A percentile compares a stretch with the other conserved stretches of the same genome.
phyloP scores from a whole-genome alignment of 2,329 filamentous ascomycete species.

The Tricladium varicosporioides region DNA sequence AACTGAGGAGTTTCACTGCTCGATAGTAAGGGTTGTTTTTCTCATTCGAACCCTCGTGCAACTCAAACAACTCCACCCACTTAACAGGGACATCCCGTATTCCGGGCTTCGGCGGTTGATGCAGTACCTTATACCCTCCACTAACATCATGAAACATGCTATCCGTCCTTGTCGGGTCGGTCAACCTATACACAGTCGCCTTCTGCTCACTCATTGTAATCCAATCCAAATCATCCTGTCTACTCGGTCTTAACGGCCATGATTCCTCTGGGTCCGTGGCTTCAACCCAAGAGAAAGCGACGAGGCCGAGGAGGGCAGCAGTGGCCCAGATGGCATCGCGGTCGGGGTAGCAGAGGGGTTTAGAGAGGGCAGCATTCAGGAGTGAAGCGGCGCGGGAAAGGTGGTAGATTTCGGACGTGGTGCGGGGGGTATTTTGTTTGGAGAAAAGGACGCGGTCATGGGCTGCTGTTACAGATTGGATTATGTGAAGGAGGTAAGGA shows the following conservation, averaged over 20 bases:
- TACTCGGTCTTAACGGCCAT: slow-evolving; percentile 53
- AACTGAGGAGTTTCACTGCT: slow-evolving; percentile 6
- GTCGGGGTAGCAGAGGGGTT: slow-evolving; percentile 36
- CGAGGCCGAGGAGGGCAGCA: slow-evolving; percentile 45
- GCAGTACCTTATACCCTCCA: neutral
- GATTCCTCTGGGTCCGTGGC: slow-evolving; percentile 41
- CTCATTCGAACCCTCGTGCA: slow-evolving; percentile 1
- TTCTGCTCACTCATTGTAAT: slow-evolving; percentile 56
- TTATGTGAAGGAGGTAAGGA: slow-evolving; percentile 47
- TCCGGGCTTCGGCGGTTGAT: neutral
- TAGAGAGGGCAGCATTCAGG: slow-evolving; percentile 44
- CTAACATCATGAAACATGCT: slow-evolving; percentile 42
- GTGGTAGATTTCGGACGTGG: slow-evolving; percentile 42
- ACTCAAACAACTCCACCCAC: slow-evolving; percentile 16
- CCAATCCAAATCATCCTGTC: slow-evolving; percentile 53
- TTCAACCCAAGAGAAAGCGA: slow-evolving; percentile 45
- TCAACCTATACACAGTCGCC: slow-evolving; percentile 49
- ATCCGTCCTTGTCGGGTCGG: slow-evolving; percentile 46
- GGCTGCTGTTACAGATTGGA: slow-evolving; percentile 50
- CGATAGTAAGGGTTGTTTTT: slow-evolving; percentile 20
- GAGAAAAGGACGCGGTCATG: slow-evolving; percentile 47
- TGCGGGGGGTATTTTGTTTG: slow-evolving; percentile 22
- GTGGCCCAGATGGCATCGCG: slow-evolving; percentile 49
- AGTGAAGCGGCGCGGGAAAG: slow-evolving; percentile 46
- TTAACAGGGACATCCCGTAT: slow-evolving; percentile 8